These are phyloP conservation scores for Hypoxylon subgilvum DNA, from an alignment of 495 filamentous ascomycete genomes.

Conservation along the genomic window DNA sequence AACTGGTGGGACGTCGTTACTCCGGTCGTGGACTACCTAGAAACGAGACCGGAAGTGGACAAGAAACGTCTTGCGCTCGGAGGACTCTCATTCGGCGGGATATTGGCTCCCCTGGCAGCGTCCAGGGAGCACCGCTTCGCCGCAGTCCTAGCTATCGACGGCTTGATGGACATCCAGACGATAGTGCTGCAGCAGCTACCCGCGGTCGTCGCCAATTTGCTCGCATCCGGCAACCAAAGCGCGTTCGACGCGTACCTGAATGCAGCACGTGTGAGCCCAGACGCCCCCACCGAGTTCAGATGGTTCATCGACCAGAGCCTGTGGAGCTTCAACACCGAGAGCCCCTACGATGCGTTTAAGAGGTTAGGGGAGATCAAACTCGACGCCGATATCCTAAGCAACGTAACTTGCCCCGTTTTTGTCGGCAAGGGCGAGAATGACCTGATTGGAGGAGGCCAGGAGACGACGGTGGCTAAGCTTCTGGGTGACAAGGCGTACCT, in stretches of 20 bases:
- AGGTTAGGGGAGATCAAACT: constrained; percentile 29
- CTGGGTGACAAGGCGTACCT: constrained; percentile 40
- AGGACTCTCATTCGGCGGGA: constrained; percentile 51
- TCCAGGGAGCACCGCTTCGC: constrained; percentile 51
- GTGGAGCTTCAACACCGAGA: constrained; percentile 48
- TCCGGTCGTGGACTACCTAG: constrained; percentile 53
- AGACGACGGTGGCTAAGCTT: constrained; percentile 34
- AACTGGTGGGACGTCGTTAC: constrained; percentile 57
- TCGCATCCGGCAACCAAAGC: constrained; percentile 9
- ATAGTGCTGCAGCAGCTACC: not conserved
- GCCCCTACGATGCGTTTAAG: constrained; percentile 42
- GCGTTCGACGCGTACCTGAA: constrained; percentile 26
- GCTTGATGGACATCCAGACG: constrained; percentile 39
- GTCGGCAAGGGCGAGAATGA: constrained; percentile 46
- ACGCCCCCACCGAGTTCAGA: constrained; percentile 6
- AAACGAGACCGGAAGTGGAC: constrained; percentile 41
- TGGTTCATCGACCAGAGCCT: constrained; percentile 52
- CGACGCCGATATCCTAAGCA: constrained; percentile 29
- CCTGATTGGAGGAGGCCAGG: constrained; percentile 39
- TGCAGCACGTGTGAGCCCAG: not conserved
- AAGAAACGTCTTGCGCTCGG: constrained; percentile 38
- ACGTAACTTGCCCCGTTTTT: constrained; percentile 46
- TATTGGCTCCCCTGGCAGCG: constrained; percentile 46
- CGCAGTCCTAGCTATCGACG: constrained; percentile 49
- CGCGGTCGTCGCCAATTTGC: not conserved